phyloP scores from a whole-genome alignment of 2,329 filamentous ascomycete genomes.

The Annulohypoxylon truncatum region DNA sequence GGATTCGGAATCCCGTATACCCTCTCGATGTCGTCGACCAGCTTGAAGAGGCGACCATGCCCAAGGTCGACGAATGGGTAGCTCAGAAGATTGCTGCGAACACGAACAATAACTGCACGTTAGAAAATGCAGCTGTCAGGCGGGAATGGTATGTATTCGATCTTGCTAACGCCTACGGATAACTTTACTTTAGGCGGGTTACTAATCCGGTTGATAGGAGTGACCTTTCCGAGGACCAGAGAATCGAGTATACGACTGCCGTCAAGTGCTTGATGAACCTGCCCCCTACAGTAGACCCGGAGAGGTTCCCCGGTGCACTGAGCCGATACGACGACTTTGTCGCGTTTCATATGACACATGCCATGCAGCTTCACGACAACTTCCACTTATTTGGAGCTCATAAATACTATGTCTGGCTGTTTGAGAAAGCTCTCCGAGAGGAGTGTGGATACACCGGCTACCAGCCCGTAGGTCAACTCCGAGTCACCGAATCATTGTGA shows the following conservation, averaged over 20 bases:
- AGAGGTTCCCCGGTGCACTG: slow-evolving; percentile 47
- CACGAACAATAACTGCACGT: slow-evolving; percentile 46
- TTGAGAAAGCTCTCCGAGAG: slow-evolving; percentile 50
- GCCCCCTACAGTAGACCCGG: slow-evolving; percentile 42
- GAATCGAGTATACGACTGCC: slow-evolving; percentile 48
- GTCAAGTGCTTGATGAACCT: slow-evolving; percentile 47
- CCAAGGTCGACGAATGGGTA: slow-evolving; percentile 46
- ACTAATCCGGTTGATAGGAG: slow-evolving; percentile 43
- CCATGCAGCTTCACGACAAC: slow-evolving; percentile 47
- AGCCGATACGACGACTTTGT: slow-evolving; percentile 51
- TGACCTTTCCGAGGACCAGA: slow-evolving; percentile 45
- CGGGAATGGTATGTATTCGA: slow-evolving; percentile 46
- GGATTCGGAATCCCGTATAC: slow-evolving; percentile 46
- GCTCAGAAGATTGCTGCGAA: slow-evolving; percentile 40
- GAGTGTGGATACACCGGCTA: slow-evolving; percentile 51
- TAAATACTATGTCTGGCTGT: slow-evolving; percentile 49
- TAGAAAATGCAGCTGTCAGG: slow-evolving; percentile 47
- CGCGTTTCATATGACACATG: slow-evolving; percentile 45
- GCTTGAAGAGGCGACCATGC: slow-evolving; percentile 47
- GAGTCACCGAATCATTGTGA: background rate
- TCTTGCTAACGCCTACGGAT: background rate
- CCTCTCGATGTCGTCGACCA: slow-evolving; percentile 49
- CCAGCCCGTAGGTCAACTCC: slow-evolving; percentile 45
- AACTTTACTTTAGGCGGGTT: too few relatives aligned
- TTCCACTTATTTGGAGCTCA: slow-evolving; percentile 47